Evolutionary conservation across 345 rosid genomes (phyloP).

Genomic region (Abelmoschus esculentus): DNA sequence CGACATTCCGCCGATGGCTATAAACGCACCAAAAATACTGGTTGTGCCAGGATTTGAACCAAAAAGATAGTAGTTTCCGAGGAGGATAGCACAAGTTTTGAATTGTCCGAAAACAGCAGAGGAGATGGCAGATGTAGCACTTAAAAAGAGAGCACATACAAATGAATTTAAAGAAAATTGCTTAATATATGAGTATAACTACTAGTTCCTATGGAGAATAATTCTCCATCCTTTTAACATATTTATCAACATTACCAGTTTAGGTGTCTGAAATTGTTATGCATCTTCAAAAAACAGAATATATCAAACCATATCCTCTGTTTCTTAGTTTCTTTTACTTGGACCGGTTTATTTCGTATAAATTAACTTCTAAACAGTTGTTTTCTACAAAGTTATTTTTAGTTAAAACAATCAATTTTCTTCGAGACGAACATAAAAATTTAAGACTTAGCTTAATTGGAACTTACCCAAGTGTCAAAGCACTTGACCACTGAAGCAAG

Average conservation of each 20-base stretch:
- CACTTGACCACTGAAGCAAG: slow-evolving; percentile 98
- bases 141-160: slow-evolving; percentile 7
- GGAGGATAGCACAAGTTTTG: slow-evolving; percentile 62
- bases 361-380: background rate
- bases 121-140: slow-evolving; percentile 68
- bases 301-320: background rate
- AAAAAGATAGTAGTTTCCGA: slow-evolving; percentile 55
- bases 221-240: background rate
- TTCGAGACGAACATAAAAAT: background rate
- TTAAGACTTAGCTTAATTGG: background rate
- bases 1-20: slow-evolving; percentile 63
- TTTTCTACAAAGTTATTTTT: background rate
- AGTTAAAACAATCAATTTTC: background rate
- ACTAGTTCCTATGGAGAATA: background rate
- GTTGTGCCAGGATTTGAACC: slow-evolving; percentile 55
- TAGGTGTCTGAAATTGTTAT: no score
- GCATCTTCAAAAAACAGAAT: background rate
- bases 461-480: slow-evolving; percentile 82
- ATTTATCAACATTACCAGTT: background rate
- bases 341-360: background rate
- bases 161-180: background rate
- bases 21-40: slow-evolving; percentile 54
- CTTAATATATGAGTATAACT: background rate
- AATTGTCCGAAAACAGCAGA: slow-evolving; percentile 73
- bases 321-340: background rate